Evolutionary conservation across 108 stramenopile species (phyloP).

Genomic region (Nannochloropsis salina): DNA sequence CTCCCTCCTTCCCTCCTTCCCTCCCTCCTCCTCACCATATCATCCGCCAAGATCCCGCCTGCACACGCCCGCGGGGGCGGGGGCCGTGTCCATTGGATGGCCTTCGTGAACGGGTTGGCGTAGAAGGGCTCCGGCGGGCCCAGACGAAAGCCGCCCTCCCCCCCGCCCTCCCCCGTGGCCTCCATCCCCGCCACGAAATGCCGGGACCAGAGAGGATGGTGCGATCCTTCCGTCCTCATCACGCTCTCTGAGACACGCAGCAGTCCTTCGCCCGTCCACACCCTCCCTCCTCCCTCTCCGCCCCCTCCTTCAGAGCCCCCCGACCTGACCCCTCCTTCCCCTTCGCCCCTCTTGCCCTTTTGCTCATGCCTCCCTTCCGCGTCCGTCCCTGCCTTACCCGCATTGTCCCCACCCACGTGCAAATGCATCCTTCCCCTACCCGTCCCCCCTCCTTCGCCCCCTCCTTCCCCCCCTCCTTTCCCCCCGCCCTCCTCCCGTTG

Average conservation of each 20-base stretch:
- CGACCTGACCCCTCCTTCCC: not conserved
- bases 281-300: slow-evolving; percentile 23
- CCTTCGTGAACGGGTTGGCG: slow-evolving; percentile 33
- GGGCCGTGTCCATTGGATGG: slow-evolving; percentile 35
- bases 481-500: too few relatives aligned
- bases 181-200: slow-evolving; percentile 24
- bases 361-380: not conserved
- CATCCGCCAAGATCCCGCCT: slow-evolving; percentile 49
- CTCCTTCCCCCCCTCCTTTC: not conserved
- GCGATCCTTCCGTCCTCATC: slow-evolving; percentile 12
- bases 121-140: slow-evolving; percentile 35
- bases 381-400: not conserved
- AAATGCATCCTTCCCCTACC: slow-evolving; percentile 25
- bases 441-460: slow-evolving; percentile 24
- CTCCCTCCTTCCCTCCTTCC: not conserved
- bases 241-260: not conserved
- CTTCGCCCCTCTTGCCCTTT: not conserved
- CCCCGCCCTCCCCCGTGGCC: not conserved
- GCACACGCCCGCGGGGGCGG: slow-evolving; percentile 34
- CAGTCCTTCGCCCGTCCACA: not conserved
- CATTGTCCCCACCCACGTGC: not conserved
- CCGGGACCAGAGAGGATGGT: slow-evolving; percentile 45
- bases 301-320: not conserved
- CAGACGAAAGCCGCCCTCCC: slow-evolving; percentile 14
- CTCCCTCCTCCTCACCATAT: slow-evolving; percentile 42